Percentiles rank a stretch among this genome's conserved stretches.
phyloP scores from a whole-genome alignment of 768 basidiomycete species.

The Rickenella mellea region DNA sequence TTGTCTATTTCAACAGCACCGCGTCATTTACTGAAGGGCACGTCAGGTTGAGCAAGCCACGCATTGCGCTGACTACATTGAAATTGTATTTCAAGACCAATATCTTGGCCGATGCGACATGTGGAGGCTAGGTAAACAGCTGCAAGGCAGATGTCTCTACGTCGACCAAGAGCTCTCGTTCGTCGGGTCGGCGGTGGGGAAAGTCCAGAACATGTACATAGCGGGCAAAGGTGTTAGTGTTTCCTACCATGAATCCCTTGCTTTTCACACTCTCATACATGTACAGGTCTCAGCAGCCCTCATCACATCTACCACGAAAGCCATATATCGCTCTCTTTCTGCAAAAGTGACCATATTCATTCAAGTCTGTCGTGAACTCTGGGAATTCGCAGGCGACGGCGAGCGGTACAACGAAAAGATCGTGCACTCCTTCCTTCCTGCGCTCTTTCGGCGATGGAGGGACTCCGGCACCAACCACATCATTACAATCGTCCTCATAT shows the following conservation, averaged over 20 bases:
- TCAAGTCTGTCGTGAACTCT: constrained; percentile 91
- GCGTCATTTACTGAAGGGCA: constrained; percentile 8
- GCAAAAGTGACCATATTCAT: constrained; percentile 92
- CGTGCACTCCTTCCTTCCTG: constrained; percentile 92
- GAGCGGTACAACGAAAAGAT: constrained; percentile 95
- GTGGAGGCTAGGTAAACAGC: constrained; percentile 84
- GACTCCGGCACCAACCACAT: constrained; percentile 84
- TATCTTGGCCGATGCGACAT: constrained; percentile 94
- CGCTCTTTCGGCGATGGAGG: constrained; percentile 78
- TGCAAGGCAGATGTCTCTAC: constrained; percentile 76
- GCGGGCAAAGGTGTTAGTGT: constrained; percentile 49
- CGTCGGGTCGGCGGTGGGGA: constrained; percentile 74
- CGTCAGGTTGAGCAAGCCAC: constrained; percentile 55
- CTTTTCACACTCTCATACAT: constrained; percentile 3
- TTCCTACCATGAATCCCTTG: background rate
- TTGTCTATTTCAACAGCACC: too few relatives aligned
- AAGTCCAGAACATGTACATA: constrained; percentile 72
- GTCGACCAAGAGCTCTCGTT: constrained; percentile 79
- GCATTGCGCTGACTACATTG: constrained; percentile 68
- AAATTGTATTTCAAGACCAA: constrained; percentile 89
- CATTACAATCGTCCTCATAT: constrained; percentile 90
- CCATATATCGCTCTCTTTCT: constrained; percentile 83
- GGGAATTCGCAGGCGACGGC: constrained; percentile 95
- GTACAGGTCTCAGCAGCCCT: constrained; percentile 73
- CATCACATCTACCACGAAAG: constrained; percentile 74